Conservation (phyloP, 2,329 filamentous ascomycete species). For the Dothistroma pini region DNA sequence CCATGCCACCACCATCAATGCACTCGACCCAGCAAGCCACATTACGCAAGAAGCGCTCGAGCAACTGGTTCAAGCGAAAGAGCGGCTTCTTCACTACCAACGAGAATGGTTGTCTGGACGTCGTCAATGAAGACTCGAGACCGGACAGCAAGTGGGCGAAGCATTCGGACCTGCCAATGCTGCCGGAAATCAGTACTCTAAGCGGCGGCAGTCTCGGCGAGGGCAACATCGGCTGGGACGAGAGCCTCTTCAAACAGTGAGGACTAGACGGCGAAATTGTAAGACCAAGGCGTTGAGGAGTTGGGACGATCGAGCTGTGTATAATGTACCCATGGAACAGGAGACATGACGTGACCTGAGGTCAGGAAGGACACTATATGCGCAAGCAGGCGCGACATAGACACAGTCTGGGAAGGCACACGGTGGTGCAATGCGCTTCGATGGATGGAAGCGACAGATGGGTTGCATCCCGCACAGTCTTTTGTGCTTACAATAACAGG, state of each 20-base stretch:
- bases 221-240: conserved; percentile 34
- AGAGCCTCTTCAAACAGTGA: conserved; percentile 28
- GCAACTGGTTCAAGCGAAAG: conserved; percentile 37
- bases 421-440: neutral
- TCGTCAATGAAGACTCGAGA: conserved; percentile 26
- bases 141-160: conserved; percentile 28
- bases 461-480: neutral
- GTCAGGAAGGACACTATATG: neutral
- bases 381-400: neutral
- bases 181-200: conserved; percentile 31
- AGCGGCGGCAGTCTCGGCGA: conserved; percentile 23
- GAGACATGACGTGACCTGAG: neutral
- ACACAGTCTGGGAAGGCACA: neutral
- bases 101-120: conserved; percentile 25
- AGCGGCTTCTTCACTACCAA: conserved; percentile 32
- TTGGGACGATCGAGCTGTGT: neutral
- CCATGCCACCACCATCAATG: conserved; percentile 12
- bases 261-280: neutral
- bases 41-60: conserved; percentile 30
- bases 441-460: neutral
- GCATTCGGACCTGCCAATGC: conserved; percentile 22
- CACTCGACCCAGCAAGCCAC: conserved; percentile 10
- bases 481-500: neutral
- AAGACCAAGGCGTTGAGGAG: neutral
- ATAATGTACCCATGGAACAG: neutral